Percentiles rank a stretch among this genome's conserved stretches.
These are phyloP conservation scores for Microstegium vimineum DNA, from an alignment of 176 grass and related monocot species.

Conservation along the genomic window DNA sequence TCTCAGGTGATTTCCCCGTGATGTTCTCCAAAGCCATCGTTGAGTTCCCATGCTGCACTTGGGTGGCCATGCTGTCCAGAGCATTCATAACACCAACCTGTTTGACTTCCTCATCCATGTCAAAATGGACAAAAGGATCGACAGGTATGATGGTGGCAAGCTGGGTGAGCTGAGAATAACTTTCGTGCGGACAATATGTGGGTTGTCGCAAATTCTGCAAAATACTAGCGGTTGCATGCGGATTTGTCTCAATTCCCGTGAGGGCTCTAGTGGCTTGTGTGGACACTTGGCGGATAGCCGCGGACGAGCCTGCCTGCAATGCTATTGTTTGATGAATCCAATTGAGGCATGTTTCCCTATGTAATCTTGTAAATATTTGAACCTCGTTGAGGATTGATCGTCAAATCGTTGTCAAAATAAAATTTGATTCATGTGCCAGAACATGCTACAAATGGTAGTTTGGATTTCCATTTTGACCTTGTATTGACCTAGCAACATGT, in stretches of 20 bases:
- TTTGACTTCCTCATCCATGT: constrained; percentile 57
- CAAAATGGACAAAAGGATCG: neutral
- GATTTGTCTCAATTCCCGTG: neutral
- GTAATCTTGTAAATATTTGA: neutral
- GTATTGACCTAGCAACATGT: neutral
- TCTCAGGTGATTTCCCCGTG: constrained; percentile 48
- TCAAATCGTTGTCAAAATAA: neutral
- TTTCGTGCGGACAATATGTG: neutral
- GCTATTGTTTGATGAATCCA: neutral
- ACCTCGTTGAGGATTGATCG: neutral
- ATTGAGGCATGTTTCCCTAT: neutral
- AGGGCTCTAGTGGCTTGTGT: neutral
- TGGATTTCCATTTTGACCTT: neutral
- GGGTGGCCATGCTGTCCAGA: constrained; percentile 35
- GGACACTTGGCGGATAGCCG: neutral
- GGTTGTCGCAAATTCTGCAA: neutral
- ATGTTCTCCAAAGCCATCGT: constrained; percentile 56
- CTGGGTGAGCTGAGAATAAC: neutral
- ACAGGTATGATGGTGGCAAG: neutral
- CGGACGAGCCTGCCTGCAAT: neutral
- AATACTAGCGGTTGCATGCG: neutral
- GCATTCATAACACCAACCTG: constrained; percentile 35
- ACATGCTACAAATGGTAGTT: neutral
- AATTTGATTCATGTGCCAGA: neutral
- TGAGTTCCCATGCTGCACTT: constrained; percentile 40